These are phyloP conservation scores for Phialemonium atrogriseum DNA, from an alignment of 2,329 filamentous ascomycete genomes.

Conservation along the genomic window DNA sequence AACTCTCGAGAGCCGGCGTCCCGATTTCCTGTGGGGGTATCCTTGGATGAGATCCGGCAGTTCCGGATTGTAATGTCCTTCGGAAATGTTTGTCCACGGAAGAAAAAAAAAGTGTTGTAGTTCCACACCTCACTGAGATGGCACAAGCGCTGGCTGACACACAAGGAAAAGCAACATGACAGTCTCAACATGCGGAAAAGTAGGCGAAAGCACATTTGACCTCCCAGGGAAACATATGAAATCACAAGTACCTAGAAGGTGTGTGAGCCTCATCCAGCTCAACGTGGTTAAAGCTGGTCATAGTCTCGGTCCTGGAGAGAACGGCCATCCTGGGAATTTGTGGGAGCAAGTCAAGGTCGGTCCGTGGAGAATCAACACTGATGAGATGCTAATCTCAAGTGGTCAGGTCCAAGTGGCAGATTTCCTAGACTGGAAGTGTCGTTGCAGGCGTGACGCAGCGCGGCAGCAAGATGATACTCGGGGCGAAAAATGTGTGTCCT, in stretches of 20 bases:
- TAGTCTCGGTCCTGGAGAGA: conserved; percentile 24
- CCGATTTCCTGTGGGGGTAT: too few relatives aligned
- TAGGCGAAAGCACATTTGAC: conserved; percentile 30
- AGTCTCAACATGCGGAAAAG: conserved; percentile 17
- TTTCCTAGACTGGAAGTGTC: too few relatives aligned
- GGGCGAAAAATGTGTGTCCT: too few relatives aligned
- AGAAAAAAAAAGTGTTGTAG: too few relatives aligned
- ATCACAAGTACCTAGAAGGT: conserved; percentile 49
- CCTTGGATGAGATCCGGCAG: background rate
- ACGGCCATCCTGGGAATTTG: conserved; percentile 16
- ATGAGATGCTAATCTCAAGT: too few relatives aligned
- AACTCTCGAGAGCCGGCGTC: too few relatives aligned
- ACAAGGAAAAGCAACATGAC: conserved; percentile 20
- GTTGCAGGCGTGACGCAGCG: too few relatives aligned
- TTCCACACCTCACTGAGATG: conserved; percentile 15
- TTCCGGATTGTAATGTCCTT: background rate
- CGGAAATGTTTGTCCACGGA: conserved; percentile 5
- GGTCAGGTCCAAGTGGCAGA: too few relatives aligned
- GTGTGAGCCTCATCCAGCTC: conserved; percentile 53
- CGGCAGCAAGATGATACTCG: too few relatives aligned
- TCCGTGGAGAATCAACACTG: too few relatives aligned
- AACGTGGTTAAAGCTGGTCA: conserved; percentile 46
- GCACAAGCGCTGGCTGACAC: conserved; percentile 8
- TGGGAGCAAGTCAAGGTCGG: conserved; percentile 9
- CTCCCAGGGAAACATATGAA: conserved; percentile 42